Percentiles rank a stretch among this genome's conserved stretches.
phyloP scores from a whole-genome alignment of 1,139 yeast genomes.

The Debaryomycetaceae sp. region DNA sequence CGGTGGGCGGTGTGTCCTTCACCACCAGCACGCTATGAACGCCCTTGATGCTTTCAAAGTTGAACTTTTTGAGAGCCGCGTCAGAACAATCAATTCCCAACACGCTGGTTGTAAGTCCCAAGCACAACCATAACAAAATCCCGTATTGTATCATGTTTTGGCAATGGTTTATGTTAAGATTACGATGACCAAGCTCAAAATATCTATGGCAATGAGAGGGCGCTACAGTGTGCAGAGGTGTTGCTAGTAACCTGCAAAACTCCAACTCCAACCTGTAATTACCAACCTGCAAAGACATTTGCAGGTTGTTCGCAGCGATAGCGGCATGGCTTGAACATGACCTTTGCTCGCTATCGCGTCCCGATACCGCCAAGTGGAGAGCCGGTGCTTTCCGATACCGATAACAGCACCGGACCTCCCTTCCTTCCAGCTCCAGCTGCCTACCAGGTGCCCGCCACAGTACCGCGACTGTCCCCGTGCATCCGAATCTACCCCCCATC shows the following conservation, averaged over 20 bases:
- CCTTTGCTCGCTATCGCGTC: too few species aligned
- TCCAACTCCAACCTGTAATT: background rate
- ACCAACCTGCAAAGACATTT: too few species aligned
- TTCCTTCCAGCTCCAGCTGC: background rate
- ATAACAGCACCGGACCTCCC: background rate
- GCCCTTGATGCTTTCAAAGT: constrained; percentile 49
- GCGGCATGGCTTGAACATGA: background rate
- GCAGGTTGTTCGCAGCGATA: background rate
- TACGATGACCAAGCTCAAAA: background rate
- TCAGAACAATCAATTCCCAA: constrained; percentile 44
- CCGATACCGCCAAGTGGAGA: too few species aligned
- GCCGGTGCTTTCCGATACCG: too few species aligned
- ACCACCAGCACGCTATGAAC: constrained; percentile 34
- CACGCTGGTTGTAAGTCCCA: constrained; percentile 10
- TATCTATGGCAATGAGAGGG: background rate
- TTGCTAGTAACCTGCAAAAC: background rate
- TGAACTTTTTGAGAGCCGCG: constrained; percentile 35
- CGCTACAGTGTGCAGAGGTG: background rate
- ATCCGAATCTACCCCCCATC: background rate
- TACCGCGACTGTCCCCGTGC: background rate
- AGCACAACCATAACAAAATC: background rate
- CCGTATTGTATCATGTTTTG: background rate
- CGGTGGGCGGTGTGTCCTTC: constrained; percentile 75
- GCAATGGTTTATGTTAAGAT: background rate
- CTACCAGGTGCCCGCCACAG: background rate